These are phyloP conservation scores for Monilinia aucupariae DNA, from an alignment of 2,329 filamentous ascomycete species.

Conservation along the genomic window DNA sequence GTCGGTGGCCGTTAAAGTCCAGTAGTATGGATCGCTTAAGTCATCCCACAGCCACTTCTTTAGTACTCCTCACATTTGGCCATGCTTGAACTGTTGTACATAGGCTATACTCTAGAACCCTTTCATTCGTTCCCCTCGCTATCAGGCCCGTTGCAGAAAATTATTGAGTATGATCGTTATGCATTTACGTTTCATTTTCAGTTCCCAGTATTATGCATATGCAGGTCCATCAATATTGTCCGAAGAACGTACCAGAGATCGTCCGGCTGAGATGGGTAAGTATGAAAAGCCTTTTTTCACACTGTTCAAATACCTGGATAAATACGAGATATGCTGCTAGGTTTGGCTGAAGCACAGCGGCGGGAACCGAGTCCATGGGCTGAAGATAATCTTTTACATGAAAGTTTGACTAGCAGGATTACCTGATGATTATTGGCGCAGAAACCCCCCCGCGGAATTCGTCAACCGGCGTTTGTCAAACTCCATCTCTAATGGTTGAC, in stretches of 20 bases:
- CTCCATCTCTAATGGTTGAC: not conserved
- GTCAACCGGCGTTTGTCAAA: not conserved
- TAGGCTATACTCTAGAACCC: constrained; percentile 1
- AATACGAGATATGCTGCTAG: constrained; percentile 7
- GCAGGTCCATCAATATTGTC: constrained; percentile 9
- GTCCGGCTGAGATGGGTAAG: not conserved
- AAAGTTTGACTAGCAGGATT: not conserved
- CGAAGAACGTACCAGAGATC: constrained; percentile 1
- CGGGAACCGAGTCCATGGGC: constrained; percentile 10
- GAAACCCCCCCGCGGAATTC: not conserved
- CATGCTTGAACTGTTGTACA: not conserved
- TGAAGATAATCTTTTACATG: constrained; percentile 3
- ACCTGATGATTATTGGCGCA: not conserved
- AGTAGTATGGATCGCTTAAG: constrained; percentile 7
- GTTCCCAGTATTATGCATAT: not conserved
- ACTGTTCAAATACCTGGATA: not conserved
- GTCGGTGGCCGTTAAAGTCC: not conserved
- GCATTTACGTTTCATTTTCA: constrained; percentile 6
- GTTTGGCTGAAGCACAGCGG: not conserved
- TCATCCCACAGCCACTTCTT: not conserved
- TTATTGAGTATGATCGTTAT: constrained; percentile 9
- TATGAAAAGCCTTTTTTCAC: not conserved
- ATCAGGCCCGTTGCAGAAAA: not conserved
- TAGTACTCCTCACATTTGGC: not conserved
- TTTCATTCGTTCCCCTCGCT: not conserved